Evolutionary conservation across 1,284 basidiomycete species (phyloP).

Genomic region (Schizopora paradoxa): DNA sequence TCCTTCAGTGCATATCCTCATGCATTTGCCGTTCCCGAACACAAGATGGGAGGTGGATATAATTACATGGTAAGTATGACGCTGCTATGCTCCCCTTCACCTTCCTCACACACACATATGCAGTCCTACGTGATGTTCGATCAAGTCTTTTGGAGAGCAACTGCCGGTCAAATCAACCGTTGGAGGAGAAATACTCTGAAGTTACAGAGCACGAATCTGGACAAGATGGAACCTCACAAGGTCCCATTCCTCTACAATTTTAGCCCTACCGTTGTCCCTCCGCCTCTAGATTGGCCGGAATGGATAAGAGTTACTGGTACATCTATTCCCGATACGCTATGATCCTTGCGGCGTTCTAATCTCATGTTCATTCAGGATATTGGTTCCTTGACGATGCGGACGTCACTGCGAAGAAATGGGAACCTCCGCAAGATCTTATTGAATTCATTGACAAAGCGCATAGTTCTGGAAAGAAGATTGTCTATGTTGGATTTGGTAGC

Average conservation of each 20-base stretch:
- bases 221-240: conserved; percentile 93
- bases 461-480: conserved; percentile 76
- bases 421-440: conserved; percentile 73
- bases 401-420: conserved; percentile 82
- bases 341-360: neutral
- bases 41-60: conserved; percentile 89
- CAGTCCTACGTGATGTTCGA: conserved; percentile 92
- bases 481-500: conserved; percentile 98
- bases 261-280: conserved; percentile 82
- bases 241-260: conserved; percentile 98
- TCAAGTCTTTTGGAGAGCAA: conserved; percentile 96
- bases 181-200: conserved; percentile 83
- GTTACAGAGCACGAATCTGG: conserved; percentile 78
- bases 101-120: neutral
- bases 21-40: conserved; percentile 94
- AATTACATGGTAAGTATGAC: conserved; percentile 84
- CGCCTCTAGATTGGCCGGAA: conserved; percentile 95
- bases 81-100: neutral
- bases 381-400: conserved; percentile 94
- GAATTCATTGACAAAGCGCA: conserved; percentile 80
- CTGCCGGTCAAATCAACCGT: conserved; percentile 88
- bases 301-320: conserved; percentile 93
- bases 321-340: conserved; percentile 21
- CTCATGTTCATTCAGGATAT: conserved; percentile 53
- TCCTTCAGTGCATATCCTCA: conserved; percentile 84